Base-by-base conservation (phyloP, 495 filamentous ascomycete species). In the Aspergillus homomorphus region DNA sequence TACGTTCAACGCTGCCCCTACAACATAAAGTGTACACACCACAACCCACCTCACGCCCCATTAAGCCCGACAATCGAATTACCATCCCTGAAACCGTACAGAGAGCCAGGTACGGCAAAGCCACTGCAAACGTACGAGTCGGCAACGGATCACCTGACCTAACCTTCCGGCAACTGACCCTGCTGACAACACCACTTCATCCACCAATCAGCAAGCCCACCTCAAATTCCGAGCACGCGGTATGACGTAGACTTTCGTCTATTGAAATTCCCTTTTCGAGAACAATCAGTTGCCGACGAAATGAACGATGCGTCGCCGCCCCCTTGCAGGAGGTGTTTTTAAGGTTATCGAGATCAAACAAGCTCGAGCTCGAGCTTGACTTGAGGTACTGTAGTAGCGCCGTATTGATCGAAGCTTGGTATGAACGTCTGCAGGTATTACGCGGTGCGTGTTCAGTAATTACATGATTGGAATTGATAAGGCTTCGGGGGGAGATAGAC, bases 141-240 rank as follows among this genome's bases (percentile, higher is more conserved):
- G 45, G 45, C 45, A 28, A 50, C 8, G 12, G 48, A 50, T 51
- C 48, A 51, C 48, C 48, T 51, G 48, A 51, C 23, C 45, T 12
- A 24, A 23, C 45, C 46, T 9, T 3, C 21, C 22, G 20, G 43
- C 43, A 45, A 45, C 43, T 45, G 43, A 46, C 18, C 18, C 18
- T 19, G 7, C 23, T 28, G 33, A 38, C 33, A 38, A 12, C 33
- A 38, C 33, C 33, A 38, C 33, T 38, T 6, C 8, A 6, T 51
- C 48, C 48, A 51, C 48, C 48, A 51, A 51, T 51, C 48, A 51
- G 3, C 24, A 33, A 2, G 15, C 12, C n/a, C 23, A 4, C 0
- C 7, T 1, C 18, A 23, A 51, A 51, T 51, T 51, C 48, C 48
- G 48, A 51, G 18, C 16, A 7, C 21, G 7, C 23, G 1, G 18